Conservation (phyloP, 768 basidiomycete species). For the Mycena olivaceomarginata region DNA sequence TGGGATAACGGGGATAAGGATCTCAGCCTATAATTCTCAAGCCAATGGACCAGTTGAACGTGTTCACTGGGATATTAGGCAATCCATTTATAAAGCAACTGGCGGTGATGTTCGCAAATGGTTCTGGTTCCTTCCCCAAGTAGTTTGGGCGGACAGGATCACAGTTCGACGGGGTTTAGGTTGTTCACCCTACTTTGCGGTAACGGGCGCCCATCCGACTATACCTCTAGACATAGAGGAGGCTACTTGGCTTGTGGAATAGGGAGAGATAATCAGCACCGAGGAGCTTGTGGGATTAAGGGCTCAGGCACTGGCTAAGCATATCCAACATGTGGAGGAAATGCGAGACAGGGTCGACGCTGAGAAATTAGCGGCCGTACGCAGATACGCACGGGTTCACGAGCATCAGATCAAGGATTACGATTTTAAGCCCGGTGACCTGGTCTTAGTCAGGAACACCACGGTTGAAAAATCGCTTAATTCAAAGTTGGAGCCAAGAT, state of each 20-base stretch:
- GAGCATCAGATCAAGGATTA: too few species aligned
- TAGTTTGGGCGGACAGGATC: slow-evolving; percentile 48
- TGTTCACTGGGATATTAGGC: not conserved
- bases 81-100: not conserved
- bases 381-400: not conserved
- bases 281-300: too few species aligned
- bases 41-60: not conserved
- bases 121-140: slow-evolving; percentile 27
- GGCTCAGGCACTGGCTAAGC: too few species aligned
- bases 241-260: too few species aligned
- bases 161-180: slow-evolving; percentile 10
- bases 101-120: slow-evolving; percentile 16
- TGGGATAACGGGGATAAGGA: not conserved
- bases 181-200: slow-evolving; percentile 14
- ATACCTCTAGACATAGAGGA: not conserved
- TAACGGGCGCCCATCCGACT: not conserved
- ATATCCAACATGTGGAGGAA: not conserved
- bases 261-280: too few species aligned
- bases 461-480: too few species aligned
- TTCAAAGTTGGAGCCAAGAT: too few species aligned
- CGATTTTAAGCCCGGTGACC: too few species aligned
- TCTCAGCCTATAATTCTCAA: not conserved
- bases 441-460: too few species aligned
- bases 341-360: not conserved
- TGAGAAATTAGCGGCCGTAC: not conserved